phyloP scores from a whole-genome alignment of 805 yeast genomes.

The Metschnikowia proteae region DNA sequence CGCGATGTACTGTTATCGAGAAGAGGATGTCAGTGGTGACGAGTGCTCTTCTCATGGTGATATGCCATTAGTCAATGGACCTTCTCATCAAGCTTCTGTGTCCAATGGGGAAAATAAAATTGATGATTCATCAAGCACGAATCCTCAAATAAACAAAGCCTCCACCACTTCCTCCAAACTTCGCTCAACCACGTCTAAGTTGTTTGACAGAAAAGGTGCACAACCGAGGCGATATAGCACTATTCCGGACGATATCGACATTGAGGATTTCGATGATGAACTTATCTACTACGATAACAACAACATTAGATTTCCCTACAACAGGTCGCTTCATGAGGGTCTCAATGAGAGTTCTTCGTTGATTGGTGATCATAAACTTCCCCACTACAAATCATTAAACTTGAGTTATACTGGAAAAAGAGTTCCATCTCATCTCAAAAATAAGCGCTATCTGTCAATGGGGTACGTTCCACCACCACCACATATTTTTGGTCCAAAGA shows the following conservation, averaged over 20 bases:
- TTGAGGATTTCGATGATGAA: slow-evolving; percentile 55
- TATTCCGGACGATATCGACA: slow-evolving; percentile 57
- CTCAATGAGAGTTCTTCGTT: slow-evolving; percentile 33
- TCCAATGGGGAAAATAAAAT: slow-evolving; percentile 1
- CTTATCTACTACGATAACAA: slow-evolving; percentile 42
- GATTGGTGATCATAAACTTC: slow-evolving; percentile 25
- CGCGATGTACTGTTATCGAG: slow-evolving; percentile 26
- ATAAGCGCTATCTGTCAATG: slow-evolving; percentile 36
- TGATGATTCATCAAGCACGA: slow-evolving; percentile 3
- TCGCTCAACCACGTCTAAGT: slow-evolving; percentile 66
- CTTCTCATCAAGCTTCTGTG: slow-evolving; percentile 3
- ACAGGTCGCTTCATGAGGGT: slow-evolving; percentile 20
- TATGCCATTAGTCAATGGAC: slow-evolving; percentile 13
- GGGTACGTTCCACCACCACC: slow-evolving; percentile 27
- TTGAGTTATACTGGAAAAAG: slow-evolving; percentile 28
- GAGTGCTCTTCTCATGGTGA: slow-evolving; percentile 33
- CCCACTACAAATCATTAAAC: slow-evolving; percentile 41
- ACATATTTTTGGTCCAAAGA: slow-evolving; percentile 7
- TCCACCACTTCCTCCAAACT: slow-evolving; percentile 39
- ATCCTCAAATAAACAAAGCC: slow-evolving; percentile 26
- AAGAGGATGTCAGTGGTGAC: slow-evolving; percentile 27
- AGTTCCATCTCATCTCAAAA: slow-evolving; percentile 19
- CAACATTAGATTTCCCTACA: slow-evolving; percentile 37
- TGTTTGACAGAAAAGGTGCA: slow-evolving; percentile 70
- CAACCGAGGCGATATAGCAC: slow-evolving; percentile 72